These are phyloP conservation scores for Phascolomyces articulosus DNA, from an alignment of 371 early-diverging fungal species.

Conservation along the genomic window DNA sequence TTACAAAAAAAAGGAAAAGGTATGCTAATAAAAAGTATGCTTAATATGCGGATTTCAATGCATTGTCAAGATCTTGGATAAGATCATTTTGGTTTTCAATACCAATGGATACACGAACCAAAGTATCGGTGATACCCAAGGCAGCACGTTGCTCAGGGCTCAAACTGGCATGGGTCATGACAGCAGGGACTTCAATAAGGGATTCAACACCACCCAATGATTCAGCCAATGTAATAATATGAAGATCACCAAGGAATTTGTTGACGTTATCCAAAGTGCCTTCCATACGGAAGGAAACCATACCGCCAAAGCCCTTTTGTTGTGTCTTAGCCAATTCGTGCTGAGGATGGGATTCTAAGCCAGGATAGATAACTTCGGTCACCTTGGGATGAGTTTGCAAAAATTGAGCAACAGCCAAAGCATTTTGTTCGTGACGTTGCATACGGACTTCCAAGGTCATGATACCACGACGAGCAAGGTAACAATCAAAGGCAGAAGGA, in stretches of 20 bases:
- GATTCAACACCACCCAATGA: slow-evolving; percentile 88
- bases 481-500: slow-evolving; percentile 98
- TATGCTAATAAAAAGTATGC: not conserved
- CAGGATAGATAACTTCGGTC: slow-evolving; percentile 85
- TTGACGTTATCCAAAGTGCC: slow-evolving; percentile 72
- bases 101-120: slow-evolving; percentile 83
- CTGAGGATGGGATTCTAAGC: slow-evolving; percentile 80
- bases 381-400: slow-evolving; percentile 69
- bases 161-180: slow-evolving; percentile 89
- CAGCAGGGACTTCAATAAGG: slow-evolving; percentile 80
- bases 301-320: slow-evolving; percentile 83
- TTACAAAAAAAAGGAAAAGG: not conserved
- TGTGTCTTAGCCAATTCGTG: slow-evolving; percentile 83
- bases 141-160: slow-evolving; percentile 73
- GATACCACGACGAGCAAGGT: slow-evolving; percentile 92
- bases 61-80: slow-evolving; percentile 67
- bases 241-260: slow-evolving; percentile 66
- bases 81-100: slow-evolving; percentile 85
- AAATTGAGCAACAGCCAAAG: slow-evolving; percentile 74
- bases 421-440: slow-evolving; percentile 89
- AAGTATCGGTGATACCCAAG: slow-evolving; percentile 83
- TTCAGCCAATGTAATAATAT: slow-evolving; percentile 85
- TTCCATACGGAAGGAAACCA: slow-evolving; percentile 86
- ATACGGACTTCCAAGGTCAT: slow-evolving; percentile 96
- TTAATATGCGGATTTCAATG: slow-evolving; percentile 54